These are phyloP conservation scores for Podospora australis DNA, from an alignment of 495 filamentous ascomycete genomes.

Conservation along the genomic window DNA sequence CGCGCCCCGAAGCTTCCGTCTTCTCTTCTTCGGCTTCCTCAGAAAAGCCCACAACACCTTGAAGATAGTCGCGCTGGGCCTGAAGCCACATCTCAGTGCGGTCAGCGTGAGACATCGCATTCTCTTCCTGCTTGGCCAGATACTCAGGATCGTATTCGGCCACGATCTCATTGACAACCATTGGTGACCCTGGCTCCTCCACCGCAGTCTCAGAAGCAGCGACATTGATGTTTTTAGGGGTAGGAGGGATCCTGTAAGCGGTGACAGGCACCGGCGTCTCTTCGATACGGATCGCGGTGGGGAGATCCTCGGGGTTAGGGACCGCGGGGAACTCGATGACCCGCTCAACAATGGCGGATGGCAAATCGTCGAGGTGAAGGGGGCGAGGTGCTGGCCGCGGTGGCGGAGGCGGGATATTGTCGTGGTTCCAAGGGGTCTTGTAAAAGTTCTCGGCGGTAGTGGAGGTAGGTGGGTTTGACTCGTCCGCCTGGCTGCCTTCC, in stretches of 20 bases:
- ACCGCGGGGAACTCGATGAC: conserved; percentile 54
- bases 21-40: conserved; percentile 26
- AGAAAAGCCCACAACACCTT: conserved; percentile 57
- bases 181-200: conserved; percentile 29
- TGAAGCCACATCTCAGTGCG: conserved; percentile 76
- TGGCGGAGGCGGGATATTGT: conserved; percentile 25
- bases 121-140: conserved; percentile 56
- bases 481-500: conserved; percentile 37
- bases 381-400: conserved; percentile 30
- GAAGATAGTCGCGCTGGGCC: conserved; percentile 70
- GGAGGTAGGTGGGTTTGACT: conserved; percentile 56
- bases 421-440: conserved; percentile 60
- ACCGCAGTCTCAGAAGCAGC: conserved; percentile 30
- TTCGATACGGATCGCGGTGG: conserved; percentile 51
- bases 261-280: conserved; percentile 27
- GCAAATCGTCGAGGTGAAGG: conserved; percentile 24
- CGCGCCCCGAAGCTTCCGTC: conserved; percentile 20
- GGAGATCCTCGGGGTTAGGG: conserved; percentile 49
- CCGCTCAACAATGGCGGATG: conserved; percentile 55
- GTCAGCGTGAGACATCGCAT: conserved; percentile 61
- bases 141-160: conserved; percentile 68
- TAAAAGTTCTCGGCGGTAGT: conserved; percentile 82
- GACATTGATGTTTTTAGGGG: conserved; percentile 7
- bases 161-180: conserved; percentile 47
- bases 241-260: conserved; percentile 19